A percentile compares a stretch with the other conserved stretches of the same genome.
Evolutionary conservation across 2,329 filamentous ascomycete genomes (phyloP).

Genomic region (Cryphonectria naterciae): DNA sequence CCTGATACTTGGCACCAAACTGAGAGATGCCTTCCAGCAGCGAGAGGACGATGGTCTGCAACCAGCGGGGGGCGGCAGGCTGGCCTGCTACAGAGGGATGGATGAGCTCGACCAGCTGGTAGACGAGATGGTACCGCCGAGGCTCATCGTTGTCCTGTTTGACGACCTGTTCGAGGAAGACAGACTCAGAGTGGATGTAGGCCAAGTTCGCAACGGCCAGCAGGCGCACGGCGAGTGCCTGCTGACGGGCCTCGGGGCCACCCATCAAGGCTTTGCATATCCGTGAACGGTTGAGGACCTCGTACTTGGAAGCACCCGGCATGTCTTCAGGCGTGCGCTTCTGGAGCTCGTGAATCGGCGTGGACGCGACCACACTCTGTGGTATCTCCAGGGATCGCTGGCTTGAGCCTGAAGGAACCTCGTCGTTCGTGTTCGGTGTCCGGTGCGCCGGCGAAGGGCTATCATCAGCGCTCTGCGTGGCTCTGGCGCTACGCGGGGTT

Average conservation of each 20-base stretch:
- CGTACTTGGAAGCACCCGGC: slow-evolving; percentile 76
- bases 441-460: slow-evolving; percentile 55
- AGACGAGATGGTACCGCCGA: slow-evolving; percentile 83
- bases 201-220: slow-evolving; percentile 89
- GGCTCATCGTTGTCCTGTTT: slow-evolving; percentile 90
- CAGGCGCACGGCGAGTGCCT: slow-evolving; percentile 78
- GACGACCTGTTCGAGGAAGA: slow-evolving; percentile 85
- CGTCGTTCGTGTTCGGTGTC: slow-evolving; percentile 45
- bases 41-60: slow-evolving; percentile 81
- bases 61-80: slow-evolving; percentile 68
- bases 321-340: slow-evolving; percentile 63
- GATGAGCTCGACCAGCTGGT: slow-evolving; percentile 89
- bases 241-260: slow-evolving; percentile 68
- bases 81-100: slow-evolving; percentile 77
- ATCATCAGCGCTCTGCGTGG: slow-evolving; percentile 41
- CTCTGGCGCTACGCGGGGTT: slow-evolving; percentile 45
- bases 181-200: slow-evolving; percentile 81
- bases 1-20: slow-evolving; percentile 74
- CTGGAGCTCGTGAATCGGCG: slow-evolving; percentile 61
- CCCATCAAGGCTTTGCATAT: slow-evolving; percentile 78
- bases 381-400: slow-evolving; percentile 69
- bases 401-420: slow-evolving; percentile 47
- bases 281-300: slow-evolving; percentile 81
- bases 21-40: slow-evolving; percentile 85
- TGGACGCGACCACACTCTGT: slow-evolving; percentile 55